Base-by-base conservation (phyloP, 192 early-diverging fungal genomes). In the Podila verticillata region DNA sequence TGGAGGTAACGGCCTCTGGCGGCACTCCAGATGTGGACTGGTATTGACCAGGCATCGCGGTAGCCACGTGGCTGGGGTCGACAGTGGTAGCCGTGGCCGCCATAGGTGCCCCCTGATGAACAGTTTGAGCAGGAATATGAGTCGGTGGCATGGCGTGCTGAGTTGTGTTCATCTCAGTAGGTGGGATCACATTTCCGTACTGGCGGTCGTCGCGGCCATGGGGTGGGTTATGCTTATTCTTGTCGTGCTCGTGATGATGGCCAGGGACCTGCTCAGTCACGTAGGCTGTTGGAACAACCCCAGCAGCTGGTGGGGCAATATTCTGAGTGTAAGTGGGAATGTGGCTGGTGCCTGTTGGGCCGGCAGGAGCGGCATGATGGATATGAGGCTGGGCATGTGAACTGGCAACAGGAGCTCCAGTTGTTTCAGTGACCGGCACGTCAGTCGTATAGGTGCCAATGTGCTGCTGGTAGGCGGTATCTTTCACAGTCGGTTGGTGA, bases 291-390 rank as follows among this genome's bases (percentile, higher is more conserved):
- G 73, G 61, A 10, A 68, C 66, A 13, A 63, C 62, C 26, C 73
- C 66, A 3, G 73, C 51, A 29, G 63, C 74, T 1, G 56, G 57
- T 6, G 67, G 74, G 2, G 75, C 29, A 15, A 71, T 39, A 34
- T 57, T 67, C 51, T 70, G 63, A 28, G 48, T 26, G 49, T 54
- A 63, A 1, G 65, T 79, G 26, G 65, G 68, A 30, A 77, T 24
- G 32, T 69, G 26, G 57, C 28, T 65, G 4, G 68, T 77, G 7
- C 74, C 63, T 7, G 67, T 77, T 7, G 68, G 74, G 9, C 74
- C 74, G 12, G 63, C 74, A 19, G 66, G 66, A 13, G 5, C 32
- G 7, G 61, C 59, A 56, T 68, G 61, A 22, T 61, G 48, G 13
- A 57, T 20, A 34, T 35, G 47, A 35, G 10, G 35, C n/a, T 22